Evolutionary conservation across 768 basidiomycete species (phyloP).

Genomic region (Strobilomyces confusus): DNA sequence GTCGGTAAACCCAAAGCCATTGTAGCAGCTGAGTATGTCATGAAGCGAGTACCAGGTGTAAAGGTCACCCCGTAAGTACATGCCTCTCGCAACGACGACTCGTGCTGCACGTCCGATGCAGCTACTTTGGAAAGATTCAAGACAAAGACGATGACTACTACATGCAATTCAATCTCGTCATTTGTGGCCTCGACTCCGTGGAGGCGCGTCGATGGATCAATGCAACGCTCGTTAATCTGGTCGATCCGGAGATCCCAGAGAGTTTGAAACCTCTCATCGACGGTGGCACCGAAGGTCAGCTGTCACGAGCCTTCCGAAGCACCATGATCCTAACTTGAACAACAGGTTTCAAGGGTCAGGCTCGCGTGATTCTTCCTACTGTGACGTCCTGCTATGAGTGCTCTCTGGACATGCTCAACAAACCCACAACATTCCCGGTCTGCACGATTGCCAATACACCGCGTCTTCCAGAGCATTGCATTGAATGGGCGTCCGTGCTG

Average conservation of each 20-base stretch:
- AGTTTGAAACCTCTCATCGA: constrained; percentile 96
- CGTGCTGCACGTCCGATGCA: constrained; percentile 31
- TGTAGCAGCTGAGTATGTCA: constrained; percentile 93
- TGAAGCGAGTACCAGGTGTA: constrained; percentile 95
- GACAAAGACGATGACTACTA: constrained; percentile 96
- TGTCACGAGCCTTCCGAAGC: not conserved
- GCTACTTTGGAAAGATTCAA: constrained; percentile 96
- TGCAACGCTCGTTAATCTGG: constrained; percentile 91
- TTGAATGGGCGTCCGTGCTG: constrained; percentile 98
- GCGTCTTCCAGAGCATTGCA: constrained; percentile 96
- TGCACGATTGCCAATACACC: constrained; percentile 99
- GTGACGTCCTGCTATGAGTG: constrained; percentile 98
- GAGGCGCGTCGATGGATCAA: constrained; percentile 99
- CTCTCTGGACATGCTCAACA: constrained; percentile 96
- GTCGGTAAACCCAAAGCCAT: constrained; percentile 93
- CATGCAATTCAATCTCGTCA: constrained; percentile 93
- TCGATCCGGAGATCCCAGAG: constrained; percentile 90
- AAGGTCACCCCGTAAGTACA: constrained; percentile 87
- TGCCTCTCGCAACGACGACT: not conserved
- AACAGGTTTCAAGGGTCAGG: constrained; percentile 96
- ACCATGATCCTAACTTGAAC: not conserved
- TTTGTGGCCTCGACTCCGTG: constrained; percentile 96
- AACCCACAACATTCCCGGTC: constrained; percentile 94
- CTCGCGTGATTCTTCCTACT: constrained; percentile 92
- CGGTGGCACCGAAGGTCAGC: constrained; percentile 92